Evolutionary conservation across 805 yeast genomes (phyloP), one percentile per base, ranked within the genome.

Genomic region (Teunomyces pallodes): DNA sequence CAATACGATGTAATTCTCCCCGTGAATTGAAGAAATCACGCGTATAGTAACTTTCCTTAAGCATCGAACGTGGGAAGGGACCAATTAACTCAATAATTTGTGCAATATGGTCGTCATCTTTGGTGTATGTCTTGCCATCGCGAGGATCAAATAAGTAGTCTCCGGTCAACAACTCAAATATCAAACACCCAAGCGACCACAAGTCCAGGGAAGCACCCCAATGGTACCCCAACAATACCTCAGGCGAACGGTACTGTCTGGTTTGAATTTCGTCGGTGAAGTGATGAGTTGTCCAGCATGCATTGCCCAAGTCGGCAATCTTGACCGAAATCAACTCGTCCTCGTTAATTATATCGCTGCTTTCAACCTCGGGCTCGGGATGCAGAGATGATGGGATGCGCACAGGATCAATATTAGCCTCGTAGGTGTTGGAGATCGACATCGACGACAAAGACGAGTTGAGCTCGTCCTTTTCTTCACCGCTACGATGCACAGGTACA

Each of bases 181-280:
- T 75, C 59, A 94, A 69, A 69, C 98, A 91, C 0, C 96, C 97
- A 58, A 87, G 75, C n/a, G 96, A 87, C 99, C 99, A 94, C 42
- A 92, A 79, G 67, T 94, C 99, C 1, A 95, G 85, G 46, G 92
- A 83, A 45, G 96, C 90, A 0, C 99, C 99, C 99, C 99, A 94
- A 59, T 61, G 60, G 61, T 67, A 61, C 17, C 82, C 83, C 35
- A 84, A 60, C 4, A 84, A 70, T 2, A 82, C 78, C 56, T 84
- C 89, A 0, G 88, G 87, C 0, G 86, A 70, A 32, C 89, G 64
- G 58, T 83, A 83, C 56, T 83, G 87, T 48, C 89, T 64, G 2
- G 89, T 83, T 62, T 83, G 87, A 50, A 83, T 83, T 58, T 83
- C 86, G 56, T 82, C 80, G 4, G 87, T 82, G 60, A 79, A 84